Percentiles rank a stretch among this genome's conserved stretches.
phyloP scores from a whole-genome alignment of 441 rosid genomes.

The Syzygium malaccense region DNA sequence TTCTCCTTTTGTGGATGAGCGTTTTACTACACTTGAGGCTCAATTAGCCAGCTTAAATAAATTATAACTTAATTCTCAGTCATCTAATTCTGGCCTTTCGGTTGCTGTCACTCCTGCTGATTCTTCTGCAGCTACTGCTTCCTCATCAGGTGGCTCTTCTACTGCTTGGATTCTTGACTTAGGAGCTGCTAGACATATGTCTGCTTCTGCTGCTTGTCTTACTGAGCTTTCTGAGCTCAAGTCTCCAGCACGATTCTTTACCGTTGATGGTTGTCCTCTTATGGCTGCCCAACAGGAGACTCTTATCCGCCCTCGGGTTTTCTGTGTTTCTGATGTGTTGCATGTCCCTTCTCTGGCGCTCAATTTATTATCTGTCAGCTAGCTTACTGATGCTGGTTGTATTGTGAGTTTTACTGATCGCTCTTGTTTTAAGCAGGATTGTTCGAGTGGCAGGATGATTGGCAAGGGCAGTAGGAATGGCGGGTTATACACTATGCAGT shows the following conservation, averaged over 20 bases:
- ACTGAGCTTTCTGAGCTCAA: too few relatives aligned
- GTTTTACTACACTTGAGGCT: too few relatives aligned
- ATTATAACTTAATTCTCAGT: too few relatives aligned
- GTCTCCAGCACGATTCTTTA: not conserved
- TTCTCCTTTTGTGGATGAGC: too few relatives aligned
- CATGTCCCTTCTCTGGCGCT: not conserved
- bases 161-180: too few relatives aligned
- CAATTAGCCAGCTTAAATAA: too few relatives aligned
- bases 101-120: not conserved
- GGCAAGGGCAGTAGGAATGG: too few relatives aligned
- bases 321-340: not conserved
- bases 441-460: not conserved
- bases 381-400: not conserved
- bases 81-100: too few relatives aligned
- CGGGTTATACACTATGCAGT: not conserved
- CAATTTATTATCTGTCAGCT: too few relatives aligned
- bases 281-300: not conserved
- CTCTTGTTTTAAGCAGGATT: not conserved
- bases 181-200: too few relatives aligned
- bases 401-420: not conserved
- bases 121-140: rapidly evolving
- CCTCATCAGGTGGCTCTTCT: not conserved
- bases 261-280: too few relatives aligned
- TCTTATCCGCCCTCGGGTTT: not conserved
- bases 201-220: too few relatives aligned